phyloP scores from a whole-genome alignment of 495 filamentous ascomycete species.

The Hypoxylon trugodes region DNA sequence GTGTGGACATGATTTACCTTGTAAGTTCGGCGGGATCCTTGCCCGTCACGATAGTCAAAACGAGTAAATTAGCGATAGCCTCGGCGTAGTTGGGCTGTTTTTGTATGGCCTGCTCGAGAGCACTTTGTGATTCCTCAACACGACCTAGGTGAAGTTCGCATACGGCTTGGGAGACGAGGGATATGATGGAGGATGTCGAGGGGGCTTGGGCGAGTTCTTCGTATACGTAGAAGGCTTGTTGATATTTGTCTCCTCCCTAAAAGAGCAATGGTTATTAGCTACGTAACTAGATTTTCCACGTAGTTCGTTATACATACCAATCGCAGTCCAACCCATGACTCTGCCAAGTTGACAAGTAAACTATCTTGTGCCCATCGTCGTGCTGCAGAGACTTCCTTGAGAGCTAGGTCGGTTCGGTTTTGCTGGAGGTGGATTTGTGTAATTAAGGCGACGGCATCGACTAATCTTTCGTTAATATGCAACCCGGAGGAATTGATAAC shows the following conservation, averaged over 20 bases:
- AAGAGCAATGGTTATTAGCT: not conserved
- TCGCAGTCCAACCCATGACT: slow-evolving; percentile 92
- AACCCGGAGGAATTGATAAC: slow-evolving; percentile 38
- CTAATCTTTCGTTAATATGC: slow-evolving; percentile 41
- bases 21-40: slow-evolving; percentile 69
- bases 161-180: slow-evolving; percentile 86
- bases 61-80: slow-evolving; percentile 80
- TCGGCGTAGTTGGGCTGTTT: slow-evolving; percentile 76
- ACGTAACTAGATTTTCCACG: not conserved
- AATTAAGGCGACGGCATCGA: slow-evolving; percentile 73
- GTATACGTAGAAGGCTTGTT: slow-evolving; percentile 97
- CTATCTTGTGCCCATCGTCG: slow-evolving; percentile 96
- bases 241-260: slow-evolving; percentile 94
- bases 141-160: slow-evolving; percentile 92
- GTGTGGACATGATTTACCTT: slow-evolving; percentile 55
- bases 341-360: slow-evolving; percentile 90
- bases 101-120: slow-evolving; percentile 78
- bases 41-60: slow-evolving; percentile 78
- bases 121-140: slow-evolving; percentile 86
- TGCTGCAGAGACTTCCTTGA: slow-evolving; percentile 89
- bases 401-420: slow-evolving; percentile 87
- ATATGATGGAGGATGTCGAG: slow-evolving; percentile 70
- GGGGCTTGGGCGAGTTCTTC: slow-evolving; percentile 93
- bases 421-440: slow-evolving; percentile 92
- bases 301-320: slow-evolving; percentile 65